Percentiles rank a stretch among this genome's conserved stretches.
These are phyloP conservation scores for Candida silvatica DNA, from an alignment of 805 yeast species.

Conservation along the genomic window DNA sequence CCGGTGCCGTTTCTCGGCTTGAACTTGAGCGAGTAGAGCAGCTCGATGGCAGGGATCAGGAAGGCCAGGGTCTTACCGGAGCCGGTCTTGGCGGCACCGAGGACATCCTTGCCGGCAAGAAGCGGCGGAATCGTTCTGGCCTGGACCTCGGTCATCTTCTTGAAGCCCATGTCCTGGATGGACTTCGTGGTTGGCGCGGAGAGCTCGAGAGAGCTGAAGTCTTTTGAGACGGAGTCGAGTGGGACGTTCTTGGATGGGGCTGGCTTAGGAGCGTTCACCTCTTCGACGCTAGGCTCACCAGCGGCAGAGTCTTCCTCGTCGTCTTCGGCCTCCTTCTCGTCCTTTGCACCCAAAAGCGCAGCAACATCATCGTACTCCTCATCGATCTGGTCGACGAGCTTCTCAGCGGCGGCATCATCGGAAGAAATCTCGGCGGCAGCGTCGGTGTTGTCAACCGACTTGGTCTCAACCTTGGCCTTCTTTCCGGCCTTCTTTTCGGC, in stretches of 20 bases:
- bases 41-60: constrained; percentile 89
- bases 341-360: constrained; percentile 27
- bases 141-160: constrained; percentile 89
- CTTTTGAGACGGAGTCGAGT: constrained; percentile 15
- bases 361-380: constrained; percentile 52
- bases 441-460: constrained; percentile 1
- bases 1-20: constrained; percentile 99
- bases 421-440: too few relatives aligned
- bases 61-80: constrained; percentile 97
- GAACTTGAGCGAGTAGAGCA: constrained; percentile 81
- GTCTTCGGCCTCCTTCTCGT: constrained; percentile 20
- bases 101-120: constrained; percentile 91
- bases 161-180: constrained; percentile 82
- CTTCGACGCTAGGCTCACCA: too few relatives aligned
- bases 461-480: constrained; percentile 1
- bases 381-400: constrained; percentile 45
- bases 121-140: constrained; percentile 94
- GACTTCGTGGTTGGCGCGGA: constrained; percentile 81
- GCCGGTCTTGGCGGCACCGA: constrained; percentile 99
- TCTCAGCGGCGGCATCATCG: constrained; percentile 28
- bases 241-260: constrained; percentile 3
- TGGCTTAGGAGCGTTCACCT: constrained; percentile 2
- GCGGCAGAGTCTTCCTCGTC: constrained; percentile 1
- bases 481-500: background rate
- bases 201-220: constrained; percentile 48